These are phyloP conservation scores for Sanghuangporus sanghuang DNA, from an alignment of 1,284 basidiomycete genomes.

Conservation along the genomic window DNA sequence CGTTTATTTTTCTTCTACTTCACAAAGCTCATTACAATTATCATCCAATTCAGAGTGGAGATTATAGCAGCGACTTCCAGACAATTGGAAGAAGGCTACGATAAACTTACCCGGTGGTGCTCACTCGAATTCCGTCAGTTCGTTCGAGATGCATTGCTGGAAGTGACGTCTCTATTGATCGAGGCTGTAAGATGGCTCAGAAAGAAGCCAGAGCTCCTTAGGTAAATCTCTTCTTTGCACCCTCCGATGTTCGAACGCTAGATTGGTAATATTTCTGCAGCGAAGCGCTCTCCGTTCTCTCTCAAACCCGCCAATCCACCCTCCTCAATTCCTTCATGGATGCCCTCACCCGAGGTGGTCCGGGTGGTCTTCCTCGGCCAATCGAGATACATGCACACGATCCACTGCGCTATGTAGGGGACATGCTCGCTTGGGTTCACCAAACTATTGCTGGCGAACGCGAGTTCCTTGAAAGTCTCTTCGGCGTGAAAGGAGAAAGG, in stretches of 20 bases:
- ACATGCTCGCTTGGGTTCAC: conserved; percentile 99
- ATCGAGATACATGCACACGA: conserved; percentile 98
- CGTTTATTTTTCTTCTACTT: background rate
- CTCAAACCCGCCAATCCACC: conserved; percentile 77
- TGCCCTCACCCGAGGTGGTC: conserved; percentile 87
- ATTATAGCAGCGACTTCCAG: conserved; percentile 82
- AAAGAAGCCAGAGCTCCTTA: conserved; percentile 72
- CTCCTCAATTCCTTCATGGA: conserved; percentile 79
- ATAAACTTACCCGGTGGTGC: conserved; percentile 86
- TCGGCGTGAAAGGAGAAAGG: conserved; percentile 59
- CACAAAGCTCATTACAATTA: background rate
- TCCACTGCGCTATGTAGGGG: conserved; percentile 91
- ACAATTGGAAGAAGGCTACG: conserved; percentile 84
- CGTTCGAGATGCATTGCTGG: conserved; percentile 72
- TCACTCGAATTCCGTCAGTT: conserved; percentile 83
- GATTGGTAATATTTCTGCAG: conserved; percentile 33
- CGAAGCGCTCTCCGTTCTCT: conserved; percentile 74
- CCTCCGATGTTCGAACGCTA: background rate
- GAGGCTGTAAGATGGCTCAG: conserved; percentile 74
- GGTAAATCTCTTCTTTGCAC: conserved; percentile 40
- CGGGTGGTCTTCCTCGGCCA: conserved; percentile 83
- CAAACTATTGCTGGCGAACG: conserved; percentile 92
- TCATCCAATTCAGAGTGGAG: conserved; percentile 54
- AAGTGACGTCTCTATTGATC: conserved; percentile 67
- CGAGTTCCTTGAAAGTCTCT: conserved; percentile 86